Conservation (phyloP, 2,329 filamentous ascomycete genomes). For the Cladorrhinum sp. region DNA sequence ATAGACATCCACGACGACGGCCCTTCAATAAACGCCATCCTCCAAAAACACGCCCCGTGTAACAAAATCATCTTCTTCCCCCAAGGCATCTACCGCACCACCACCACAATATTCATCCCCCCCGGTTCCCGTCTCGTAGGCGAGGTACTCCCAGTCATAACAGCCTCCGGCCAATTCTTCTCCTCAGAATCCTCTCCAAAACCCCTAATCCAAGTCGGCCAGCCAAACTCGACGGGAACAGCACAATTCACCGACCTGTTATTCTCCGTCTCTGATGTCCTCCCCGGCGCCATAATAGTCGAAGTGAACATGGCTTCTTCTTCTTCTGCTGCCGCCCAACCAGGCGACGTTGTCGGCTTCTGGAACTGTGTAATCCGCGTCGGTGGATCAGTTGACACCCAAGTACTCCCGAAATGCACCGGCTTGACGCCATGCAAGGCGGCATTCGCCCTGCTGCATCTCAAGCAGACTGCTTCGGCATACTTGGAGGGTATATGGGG, state of each 20-base stretch:
- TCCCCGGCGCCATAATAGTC: conserved; percentile 61
- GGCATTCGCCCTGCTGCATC: conserved; percentile 48
- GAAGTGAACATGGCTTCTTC: conserved; percentile 38
- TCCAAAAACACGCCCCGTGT: conserved; percentile 32
- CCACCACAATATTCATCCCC: conserved; percentile 49
- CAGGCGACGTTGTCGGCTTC: conserved; percentile 46
- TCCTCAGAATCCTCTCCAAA: conserved; percentile 41
- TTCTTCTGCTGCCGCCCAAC: no score
- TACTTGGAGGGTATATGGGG: conserved; percentile 56
- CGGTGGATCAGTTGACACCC: conserved; percentile 43
- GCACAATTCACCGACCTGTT: conserved; percentile 65
- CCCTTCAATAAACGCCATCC: conserved; percentile 32
- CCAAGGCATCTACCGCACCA: conserved; percentile 53
- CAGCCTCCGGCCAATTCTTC: conserved; percentile 47
- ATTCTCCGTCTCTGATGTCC: conserved; percentile 57
- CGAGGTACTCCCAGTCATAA: conserved; percentile 52
- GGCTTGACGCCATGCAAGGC: conserved; percentile 42
- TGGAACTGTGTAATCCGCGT: conserved; percentile 46
- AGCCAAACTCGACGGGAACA: conserved; percentile 52
- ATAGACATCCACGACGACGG: conserved; percentile 36
- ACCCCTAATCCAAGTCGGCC: conserved; percentile 53
- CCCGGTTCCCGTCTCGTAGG: conserved; percentile 51
- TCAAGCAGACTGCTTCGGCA: conserved; percentile 41
- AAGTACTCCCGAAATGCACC: conserved; percentile 38
- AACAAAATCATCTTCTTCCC: conserved; percentile 54